Evolutionary conservation across 441 rosid genomes (phyloP).

Genomic region (Mallotus japonicus): DNA sequence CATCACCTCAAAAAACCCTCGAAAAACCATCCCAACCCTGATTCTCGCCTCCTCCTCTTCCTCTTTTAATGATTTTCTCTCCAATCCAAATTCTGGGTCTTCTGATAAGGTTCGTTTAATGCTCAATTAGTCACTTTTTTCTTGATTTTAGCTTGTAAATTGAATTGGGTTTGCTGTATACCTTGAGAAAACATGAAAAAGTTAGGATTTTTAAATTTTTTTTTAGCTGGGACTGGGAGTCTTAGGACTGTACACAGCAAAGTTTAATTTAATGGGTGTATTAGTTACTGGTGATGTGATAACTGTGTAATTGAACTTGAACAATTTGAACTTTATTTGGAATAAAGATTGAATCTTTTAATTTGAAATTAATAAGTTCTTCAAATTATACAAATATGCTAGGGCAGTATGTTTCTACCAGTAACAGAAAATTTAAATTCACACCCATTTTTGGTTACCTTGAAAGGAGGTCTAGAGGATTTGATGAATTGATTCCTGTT

Average conservation of each 20-base stretch:
- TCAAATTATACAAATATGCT: neutral
- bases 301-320: neutral
- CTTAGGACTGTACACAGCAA: neutral
- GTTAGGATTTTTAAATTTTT: no score
- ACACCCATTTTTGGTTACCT: no score
- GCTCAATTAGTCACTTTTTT: neutral
- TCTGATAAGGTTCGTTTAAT: constrained; percentile 28
- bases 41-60: constrained; percentile 42
- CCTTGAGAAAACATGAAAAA: neutral
- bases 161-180: neutral
- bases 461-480: neutral
- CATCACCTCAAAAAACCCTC: constrained; percentile 16
- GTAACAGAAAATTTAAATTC: no score
- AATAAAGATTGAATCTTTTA: neutral
- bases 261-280: neutral
- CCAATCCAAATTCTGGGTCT: constrained; percentile 30
- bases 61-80: constrained; percentile 43
- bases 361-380: neutral
- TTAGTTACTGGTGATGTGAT: neutral
- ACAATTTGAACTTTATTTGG: neutral
- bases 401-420: neutral
- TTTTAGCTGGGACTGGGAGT: no score
- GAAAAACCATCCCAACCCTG: constrained; percentile 29
- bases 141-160: neutral
- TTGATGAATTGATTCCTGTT: neutral